Evolutionary conservation across 2,329 filamentous ascomycete species (phyloP).

Genomic region (Epichloe gansuensis): DNA sequence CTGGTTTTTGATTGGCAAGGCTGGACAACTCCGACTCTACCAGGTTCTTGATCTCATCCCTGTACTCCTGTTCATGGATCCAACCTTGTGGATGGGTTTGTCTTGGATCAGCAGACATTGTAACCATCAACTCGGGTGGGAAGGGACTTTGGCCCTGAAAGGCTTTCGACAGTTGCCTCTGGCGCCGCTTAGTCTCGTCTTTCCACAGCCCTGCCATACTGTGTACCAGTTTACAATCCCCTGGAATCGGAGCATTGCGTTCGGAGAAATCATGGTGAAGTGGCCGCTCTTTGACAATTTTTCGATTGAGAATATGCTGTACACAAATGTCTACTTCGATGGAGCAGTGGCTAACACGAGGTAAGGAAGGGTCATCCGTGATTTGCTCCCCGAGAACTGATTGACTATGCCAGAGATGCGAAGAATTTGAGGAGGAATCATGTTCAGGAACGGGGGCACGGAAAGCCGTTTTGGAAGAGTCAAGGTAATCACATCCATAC

Average conservation of each 20-base stretch:
- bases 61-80: conserved; percentile 84
- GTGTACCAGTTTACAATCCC: conserved; percentile 70
- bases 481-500: conserved; percentile 82
- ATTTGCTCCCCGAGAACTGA: conserved; percentile 43
- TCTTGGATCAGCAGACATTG: conserved; percentile 76
- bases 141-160: conserved; percentile 63
- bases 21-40: conserved; percentile 48
- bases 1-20: conserved; percentile 26
- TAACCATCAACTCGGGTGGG: conserved; percentile 64
- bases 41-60: conserved; percentile 49
- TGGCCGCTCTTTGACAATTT: conserved; percentile 58
- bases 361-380: conserved; percentile 49
- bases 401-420: conserved; percentile 68
- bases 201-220: conserved; percentile 93
- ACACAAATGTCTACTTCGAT: conserved; percentile 84
- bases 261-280: conserved; percentile 85
- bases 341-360: conserved; percentile 73
- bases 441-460: conserved; percentile 61
- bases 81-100: conserved; percentile 64
- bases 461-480: conserved; percentile 58
- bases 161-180: conserved; percentile 52
- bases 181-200: conserved; percentile 72
- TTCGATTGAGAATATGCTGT: conserved; percentile 75
- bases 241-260: conserved; percentile 45
- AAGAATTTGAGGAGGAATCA: conserved; percentile 42